Conservation (phyloP, 2,329 filamentous ascomycete species). For the Nothomitra cinnamomea region DNA sequence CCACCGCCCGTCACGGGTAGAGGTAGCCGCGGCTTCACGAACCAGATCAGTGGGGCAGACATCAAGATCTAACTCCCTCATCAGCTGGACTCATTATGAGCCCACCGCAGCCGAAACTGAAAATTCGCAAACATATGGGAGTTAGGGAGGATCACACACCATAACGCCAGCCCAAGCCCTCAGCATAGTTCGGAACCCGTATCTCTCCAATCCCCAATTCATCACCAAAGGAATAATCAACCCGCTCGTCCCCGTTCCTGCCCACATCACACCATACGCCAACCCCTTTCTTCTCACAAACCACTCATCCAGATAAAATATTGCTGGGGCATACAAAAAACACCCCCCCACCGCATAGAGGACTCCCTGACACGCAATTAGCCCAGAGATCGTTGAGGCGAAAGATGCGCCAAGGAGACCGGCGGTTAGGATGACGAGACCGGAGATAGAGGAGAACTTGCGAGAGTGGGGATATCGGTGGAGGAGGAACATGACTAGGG, state of each 20-base stretch:
- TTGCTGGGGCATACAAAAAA: conserved; percentile 37
- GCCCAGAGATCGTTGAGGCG: too few relatives aligned
- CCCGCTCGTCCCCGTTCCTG: conserved; percentile 15
- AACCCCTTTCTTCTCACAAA: conserved; percentile 40
- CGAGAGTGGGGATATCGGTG: conserved; percentile 25
- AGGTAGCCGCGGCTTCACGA: conserved; percentile 20
- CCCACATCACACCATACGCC: conserved; percentile 48
- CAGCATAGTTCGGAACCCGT: conserved; percentile 14
- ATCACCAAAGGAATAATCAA: conserved; percentile 15
- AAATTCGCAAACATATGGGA: too few relatives aligned
- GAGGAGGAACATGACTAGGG: conserved; percentile 31
- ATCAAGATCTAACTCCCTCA: too few relatives aligned
- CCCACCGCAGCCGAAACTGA: too few relatives aligned
- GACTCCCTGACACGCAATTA: conserved; percentile 15
- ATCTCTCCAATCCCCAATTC: conserved; percentile 10
- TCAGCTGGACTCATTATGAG: too few relatives aligned
- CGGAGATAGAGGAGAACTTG: too few relatives aligned
- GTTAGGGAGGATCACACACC: too few relatives aligned
- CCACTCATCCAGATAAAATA: conserved; percentile 45
- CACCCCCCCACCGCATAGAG: conserved; percentile 41
- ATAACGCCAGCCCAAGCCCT: conserved; percentile 14
- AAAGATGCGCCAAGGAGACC: too few relatives aligned
- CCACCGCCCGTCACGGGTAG: conserved; percentile 14
- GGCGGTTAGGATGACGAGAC: too few relatives aligned
- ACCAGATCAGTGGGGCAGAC: conserved; percentile 19